Evolutionary conservation across 2,329 filamentous ascomycete genomes (phyloP), one percentile per base, ranked within the genome.

Genomic region (Fusarium sp.): DNA sequence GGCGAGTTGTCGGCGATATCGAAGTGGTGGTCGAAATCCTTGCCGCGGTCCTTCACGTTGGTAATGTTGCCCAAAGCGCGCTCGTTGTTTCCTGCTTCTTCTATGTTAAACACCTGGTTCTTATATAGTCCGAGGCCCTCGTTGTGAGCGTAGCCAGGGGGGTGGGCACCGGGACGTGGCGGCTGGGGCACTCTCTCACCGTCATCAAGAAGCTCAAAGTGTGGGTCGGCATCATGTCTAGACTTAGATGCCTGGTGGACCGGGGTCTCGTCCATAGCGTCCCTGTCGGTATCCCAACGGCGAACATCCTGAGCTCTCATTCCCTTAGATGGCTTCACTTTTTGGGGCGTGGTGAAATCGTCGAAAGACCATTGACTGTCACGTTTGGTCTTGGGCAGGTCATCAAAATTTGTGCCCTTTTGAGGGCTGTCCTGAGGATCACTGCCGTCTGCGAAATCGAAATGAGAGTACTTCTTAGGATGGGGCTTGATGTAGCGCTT

Each of bases 131-230:
- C 77, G 44, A 91, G 82, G 9, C 90, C 90, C 59, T 88, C 88
- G 79, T 93, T 93, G 60, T 89, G 86, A 39, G 81, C 84, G n/a
- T 84, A 80, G 45, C 87, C 88, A 58, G 84, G 85, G 54, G 84
- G 84, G 51, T 76, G 76, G 44, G 83, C 82, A 50, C 79, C 80
- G 52, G 80, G 76, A 49, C 79, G 75, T 53, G 84, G 84, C 44
- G 82, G 81, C 57, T 85, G 83, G 10, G 82, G 84, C 18, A 84
- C 81, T 51, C 88, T 87, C 34, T 86, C 86, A 50, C 88, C 89
- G 58, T 94, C 90, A 77, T 98, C 94, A 56, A 88, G 84, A 74
- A 98, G 87, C 65, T 96, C 90, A 76, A 97, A 98, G 79, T 98
- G 93, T 2, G 89, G 82, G 76, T 94, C 90, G 19, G 91, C 90